phyloP scores from a whole-genome alignment of 2,329 filamentous ascomycete genomes.

The Penicillium hesseltinei region DNA sequence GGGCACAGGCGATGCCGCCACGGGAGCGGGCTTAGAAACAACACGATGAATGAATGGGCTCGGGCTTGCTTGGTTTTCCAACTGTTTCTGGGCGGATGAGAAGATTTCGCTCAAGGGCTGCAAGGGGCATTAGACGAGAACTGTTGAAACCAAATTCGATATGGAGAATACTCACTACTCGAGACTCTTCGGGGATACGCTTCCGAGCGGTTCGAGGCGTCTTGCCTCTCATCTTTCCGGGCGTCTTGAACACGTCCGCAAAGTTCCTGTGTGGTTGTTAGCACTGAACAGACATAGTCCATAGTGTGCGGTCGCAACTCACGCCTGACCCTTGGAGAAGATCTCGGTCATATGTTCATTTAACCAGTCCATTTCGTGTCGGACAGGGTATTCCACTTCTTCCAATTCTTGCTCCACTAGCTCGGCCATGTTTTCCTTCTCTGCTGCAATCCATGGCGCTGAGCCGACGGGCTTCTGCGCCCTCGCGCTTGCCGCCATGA shows the following conservation, averaged over 20 bases:
- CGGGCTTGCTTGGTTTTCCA: slow-evolving; percentile 34
- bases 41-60: slow-evolving; percentile 37
- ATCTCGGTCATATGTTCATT: slow-evolving; percentile 98
- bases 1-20: slow-evolving; percentile 17
- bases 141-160: slow-evolving; percentile 8
- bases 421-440: slow-evolving; percentile 73
- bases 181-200: slow-evolving; percentile 41
- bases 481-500: slow-evolving; percentile 42
- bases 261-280: slow-evolving; percentile 66
- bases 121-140: slow-evolving; percentile 7
- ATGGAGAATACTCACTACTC: slow-evolving; percentile 41
- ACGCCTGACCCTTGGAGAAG: slow-evolving; percentile 84
- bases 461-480: slow-evolving; percentile 67
- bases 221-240: slow-evolving; percentile 50
- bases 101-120: slow-evolving; percentile 52
- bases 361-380: slow-evolving; percentile 95
- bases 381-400: slow-evolving; percentile 87
- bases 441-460: slow-evolving; percentile 77
- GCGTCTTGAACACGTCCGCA: slow-evolving; percentile 84
- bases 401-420: slow-evolving; percentile 81
- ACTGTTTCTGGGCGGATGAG: slow-evolving; percentile 40
- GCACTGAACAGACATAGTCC: slow-evolving; percentile 14
- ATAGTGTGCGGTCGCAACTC: slow-evolving; percentile 43
- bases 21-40: slow-evolving; percentile 30
- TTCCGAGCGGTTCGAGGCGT: slow-evolving; percentile 49